Percentiles rank a stretch among this genome's conserved stretches.
phyloP scores from a whole-genome alignment of 805 yeast species.

The Kazachstania africana region DNA sequence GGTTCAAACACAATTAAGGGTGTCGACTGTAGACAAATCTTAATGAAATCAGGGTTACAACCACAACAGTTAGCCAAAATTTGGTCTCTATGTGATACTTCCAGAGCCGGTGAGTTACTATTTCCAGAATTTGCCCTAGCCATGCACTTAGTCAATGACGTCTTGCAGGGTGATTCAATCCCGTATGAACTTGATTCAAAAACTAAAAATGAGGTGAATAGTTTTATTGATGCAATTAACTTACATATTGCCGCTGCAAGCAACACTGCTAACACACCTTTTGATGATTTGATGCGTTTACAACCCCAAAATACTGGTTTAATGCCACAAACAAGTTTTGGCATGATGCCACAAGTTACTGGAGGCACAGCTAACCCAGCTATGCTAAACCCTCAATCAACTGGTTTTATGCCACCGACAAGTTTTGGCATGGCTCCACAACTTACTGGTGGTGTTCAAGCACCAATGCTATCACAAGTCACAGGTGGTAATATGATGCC shows the following conservation, averaged over 20 bases:
- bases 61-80: conserved; percentile 71
- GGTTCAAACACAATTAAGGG: conserved; percentile 45
- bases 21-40: conserved; percentile 63
- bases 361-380: conserved; percentile 33
- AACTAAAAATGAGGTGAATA: conserved; percentile 71
- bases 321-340: conserved; percentile 29
- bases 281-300: conserved; percentile 27
- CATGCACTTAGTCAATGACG: conserved; percentile 72
- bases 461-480: conserved; percentile 7
- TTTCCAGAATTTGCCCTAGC: conserved; percentile 94
- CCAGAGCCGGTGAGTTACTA: conserved; percentile 69
- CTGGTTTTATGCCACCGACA: conserved; percentile 28
- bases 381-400: conserved; percentile 29
- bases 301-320: conserved; percentile 31
- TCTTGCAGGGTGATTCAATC: conserved; percentile 64
- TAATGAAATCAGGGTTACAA: conserved; percentile 66
- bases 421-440: conserved; percentile 25
- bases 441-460: conserved; percentile 29
- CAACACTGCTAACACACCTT: conserved; percentile 27
- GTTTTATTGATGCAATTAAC: conserved; percentile 81
- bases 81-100: conserved; percentile 88
- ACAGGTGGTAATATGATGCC: conserved; percentile 14
- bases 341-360: conserved; percentile 12
- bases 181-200: conserved; percentile 64
- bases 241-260: conserved; percentile 54